phyloP scores from a whole-genome alignment of 2,329 filamentous ascomycete genomes.

The Xylariaceae sp. region DNA sequence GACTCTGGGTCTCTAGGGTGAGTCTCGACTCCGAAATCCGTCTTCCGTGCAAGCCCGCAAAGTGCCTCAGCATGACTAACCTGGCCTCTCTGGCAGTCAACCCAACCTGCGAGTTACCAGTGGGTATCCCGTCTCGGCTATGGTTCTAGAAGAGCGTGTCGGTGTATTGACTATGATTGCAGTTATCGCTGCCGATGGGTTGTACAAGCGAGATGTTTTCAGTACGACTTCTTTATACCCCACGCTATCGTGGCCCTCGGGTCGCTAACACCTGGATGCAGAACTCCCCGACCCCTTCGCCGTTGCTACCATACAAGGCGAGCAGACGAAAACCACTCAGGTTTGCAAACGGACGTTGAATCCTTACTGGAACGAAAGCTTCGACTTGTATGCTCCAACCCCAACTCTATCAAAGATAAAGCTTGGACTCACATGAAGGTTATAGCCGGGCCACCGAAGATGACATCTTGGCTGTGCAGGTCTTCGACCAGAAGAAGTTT shows the following conservation, averaged over 20 bases:
- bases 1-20: conserved; percentile 60
- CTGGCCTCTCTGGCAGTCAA: conserved; percentile 46
- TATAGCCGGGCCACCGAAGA: conserved; percentile 83
- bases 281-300: conserved; percentile 97
- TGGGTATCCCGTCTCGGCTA: conserved; percentile 43
- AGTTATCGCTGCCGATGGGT: conserved; percentile 98
- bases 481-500: conserved; percentile 99
- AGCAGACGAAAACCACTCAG: conserved; percentile 96
- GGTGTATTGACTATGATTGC: conserved; percentile 23
- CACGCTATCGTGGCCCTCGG: not conserved
- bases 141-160: not conserved
- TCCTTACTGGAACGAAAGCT: conserved; percentile 99
- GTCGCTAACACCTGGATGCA: conserved; percentile 35
- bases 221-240: conserved; percentile 54
- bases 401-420: conserved; percentile 14
- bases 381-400: conserved; percentile 76
- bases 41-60: conserved; percentile 15
- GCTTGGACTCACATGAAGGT: conserved; percentile 21
- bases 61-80: conserved; percentile 30
- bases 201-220: conserved; percentile 99
- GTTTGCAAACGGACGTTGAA: conserved; percentile 97
- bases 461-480: conserved; percentile 94
- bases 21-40: conserved; percentile 33
- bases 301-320: conserved; percentile 92
- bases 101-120: conserved; percentile 91